Percentiles rank a stretch among this genome's conserved stretches.
phyloP scores from a whole-genome alignment of 768 basidiomycete species.

The Tephrocybe sp. region DNA sequence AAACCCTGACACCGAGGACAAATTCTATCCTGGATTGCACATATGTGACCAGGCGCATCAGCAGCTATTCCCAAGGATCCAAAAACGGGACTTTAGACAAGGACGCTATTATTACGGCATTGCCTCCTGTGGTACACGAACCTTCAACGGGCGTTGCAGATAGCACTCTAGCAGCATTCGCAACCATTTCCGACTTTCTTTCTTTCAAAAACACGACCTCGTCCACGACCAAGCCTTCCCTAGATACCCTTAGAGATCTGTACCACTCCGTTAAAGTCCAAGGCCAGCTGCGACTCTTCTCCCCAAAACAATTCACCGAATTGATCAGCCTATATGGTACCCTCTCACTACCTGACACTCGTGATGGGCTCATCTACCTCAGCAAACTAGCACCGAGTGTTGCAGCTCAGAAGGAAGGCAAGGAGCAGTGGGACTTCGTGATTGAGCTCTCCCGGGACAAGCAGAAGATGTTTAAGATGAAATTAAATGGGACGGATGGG shows the following conservation, averaged over 20 bases:
- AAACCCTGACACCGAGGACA: slow-evolving; percentile 3
- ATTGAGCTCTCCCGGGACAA: slow-evolving; percentile 47
- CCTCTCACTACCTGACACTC: slow-evolving; percentile 36
- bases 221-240: slow-evolving; percentile 22
- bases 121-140: background rate
- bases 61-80: background rate
- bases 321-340: slow-evolving; percentile 52
- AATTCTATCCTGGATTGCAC: slow-evolving; percentile 1
- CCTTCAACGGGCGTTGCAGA: background rate
- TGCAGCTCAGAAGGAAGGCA: slow-evolving; percentile 10
- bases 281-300: slow-evolving; percentile 33
- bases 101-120: background rate
- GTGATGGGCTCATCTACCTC: slow-evolving; percentile 25
- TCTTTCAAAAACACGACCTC: slow-evolving; percentile 18
- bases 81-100: background rate
- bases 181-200: slow-evolving; percentile 22
- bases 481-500: slow-evolving; percentile 43
- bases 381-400: slow-evolving; percentile 31
- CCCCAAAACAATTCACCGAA: slow-evolving; percentile 33
- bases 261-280: slow-evolving; percentile 37
- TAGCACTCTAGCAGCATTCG: slow-evolving; percentile 10
- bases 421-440: slow-evolving; percentile 51
- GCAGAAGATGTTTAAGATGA: slow-evolving; percentile 25
- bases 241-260: slow-evolving; percentile 36
- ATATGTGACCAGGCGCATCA: slow-evolving; percentile 3